phyloP scores from a whole-genome alignment of 2,329 filamentous ascomycete genomes.

The Hymenoscyphus albidus region DNA sequence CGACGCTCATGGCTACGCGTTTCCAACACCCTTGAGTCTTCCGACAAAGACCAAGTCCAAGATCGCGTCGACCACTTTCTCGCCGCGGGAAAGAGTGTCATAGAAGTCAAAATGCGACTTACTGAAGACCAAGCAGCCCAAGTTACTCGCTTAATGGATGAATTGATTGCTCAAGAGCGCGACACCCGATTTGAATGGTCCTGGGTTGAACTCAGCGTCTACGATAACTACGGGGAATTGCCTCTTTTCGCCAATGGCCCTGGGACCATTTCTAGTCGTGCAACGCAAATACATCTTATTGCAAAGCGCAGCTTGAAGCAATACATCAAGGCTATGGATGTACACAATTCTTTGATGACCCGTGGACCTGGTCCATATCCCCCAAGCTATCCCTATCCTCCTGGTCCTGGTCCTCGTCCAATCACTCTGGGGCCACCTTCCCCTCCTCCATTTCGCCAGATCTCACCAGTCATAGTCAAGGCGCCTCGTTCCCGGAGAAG shows the following conservation, averaged over 20 bases:
- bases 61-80: slow-evolving; percentile 16
- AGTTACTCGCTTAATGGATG: slow-evolving; percentile 24
- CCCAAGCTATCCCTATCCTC: no score
- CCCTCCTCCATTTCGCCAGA: neutral
- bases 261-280: neutral
- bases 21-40: slow-evolving; percentile 18
- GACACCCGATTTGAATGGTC: slow-evolving; percentile 28
- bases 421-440: neutral
- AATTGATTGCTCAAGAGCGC: slow-evolving; percentile 16
- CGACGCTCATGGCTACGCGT: slow-evolving; percentile 16
- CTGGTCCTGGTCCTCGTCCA: neutral
- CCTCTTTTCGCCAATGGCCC: neutral
- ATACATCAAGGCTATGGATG: slow-evolving; percentile 13
- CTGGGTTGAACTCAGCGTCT: slow-evolving; percentile 23
- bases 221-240: slow-evolving; percentile 14
- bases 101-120: slow-evolving; percentile 21
- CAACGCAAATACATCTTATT: slow-evolving; percentile 23
- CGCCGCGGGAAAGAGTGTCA: slow-evolving; percentile 14
- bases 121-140: slow-evolving; percentile 24
- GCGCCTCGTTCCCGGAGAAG: neutral
- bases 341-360: slow-evolving; percentile 17
- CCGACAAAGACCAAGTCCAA: slow-evolving; percentile 6
- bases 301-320: slow-evolving; percentile 18
- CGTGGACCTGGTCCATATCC: neutral
- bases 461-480: neutral